Base-by-base conservation (phyloP, 106 monocot species). In the Phalaenopsis aphrodite region DNA sequence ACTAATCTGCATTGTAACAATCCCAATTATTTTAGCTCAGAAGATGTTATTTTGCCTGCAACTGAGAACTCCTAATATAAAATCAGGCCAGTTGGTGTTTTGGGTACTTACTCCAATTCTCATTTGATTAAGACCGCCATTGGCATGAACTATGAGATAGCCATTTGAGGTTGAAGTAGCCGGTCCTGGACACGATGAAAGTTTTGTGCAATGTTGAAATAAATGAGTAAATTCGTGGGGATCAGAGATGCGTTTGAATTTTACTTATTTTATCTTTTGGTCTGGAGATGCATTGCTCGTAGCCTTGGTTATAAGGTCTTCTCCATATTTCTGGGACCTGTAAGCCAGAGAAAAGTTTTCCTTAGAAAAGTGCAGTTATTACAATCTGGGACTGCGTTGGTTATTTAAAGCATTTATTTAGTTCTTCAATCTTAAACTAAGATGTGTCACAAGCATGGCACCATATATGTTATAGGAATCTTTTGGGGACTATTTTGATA, bases 91-190 rank as follows among this genome's bases (percentile, higher is more conserved):
- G 8, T 56, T 56, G 2, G 8, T 55, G 12, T 39, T 30, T 30
- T 30, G 48, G 72, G 21, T 83, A 73, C 82, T 18, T 86, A 96
- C 96, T 67, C 96, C 96, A 55, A 83, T 83, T 69, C 90, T 90
- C 96, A 96, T 96, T 82, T 96, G 96, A 68, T 96, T 96, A 15
- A 96, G 81, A 45, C 96, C 96, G 23, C 96, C 96, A 81, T 96
- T 96, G 19, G 96, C 93, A 56, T 89, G 83, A 58, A 90, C 83
- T 1, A 94, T 38, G 41, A 96, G 84, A 78, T 94, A 94, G 24
- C 93, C 94, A 52, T 83, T 43, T 0, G 82, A 75, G 30, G 78
- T 81, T 88, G 72, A 46, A 75, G 30, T 68, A 55, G 42, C 41
- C 71, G 68, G 23, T 24, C 82, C 82, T 82, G 69, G 1, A 55